Evolutionary conservation across 2,329 filamentous ascomycete species (phyloP).

Genomic region (Sclerotinia subarctica): DNA sequence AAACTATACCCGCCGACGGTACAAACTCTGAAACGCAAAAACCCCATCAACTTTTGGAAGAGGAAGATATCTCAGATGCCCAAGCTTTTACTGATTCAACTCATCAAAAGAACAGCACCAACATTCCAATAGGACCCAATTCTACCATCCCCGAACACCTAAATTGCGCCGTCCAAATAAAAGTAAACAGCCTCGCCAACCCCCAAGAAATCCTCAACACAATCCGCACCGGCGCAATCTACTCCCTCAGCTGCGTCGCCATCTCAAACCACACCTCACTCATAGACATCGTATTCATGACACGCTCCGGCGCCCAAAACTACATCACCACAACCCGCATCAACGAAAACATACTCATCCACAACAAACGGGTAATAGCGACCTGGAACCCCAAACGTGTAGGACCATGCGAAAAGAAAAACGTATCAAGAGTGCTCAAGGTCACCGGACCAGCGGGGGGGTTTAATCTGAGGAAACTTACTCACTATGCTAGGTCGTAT

Average conservation of each 20-base stretch:
- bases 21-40: neutral
- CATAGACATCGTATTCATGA: neutral
- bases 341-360: neutral
- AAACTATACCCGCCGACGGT: neutral
- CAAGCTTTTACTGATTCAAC: neutral
- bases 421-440: neutral
- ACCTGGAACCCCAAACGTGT: neutral
- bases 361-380: neutral
- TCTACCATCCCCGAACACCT: neutral
- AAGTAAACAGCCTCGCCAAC: neutral
- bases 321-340: neutral
- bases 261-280: too few relatives aligned
- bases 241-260: neutral
- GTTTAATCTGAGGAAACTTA: neutral
- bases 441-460: neutral
- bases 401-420: accelerated
- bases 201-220: neutral
- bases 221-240: neutral
- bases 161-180: neutral
- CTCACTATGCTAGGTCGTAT: neutral
- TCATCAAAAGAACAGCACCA: neutral
- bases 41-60: neutral
- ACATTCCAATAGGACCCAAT: neutral
- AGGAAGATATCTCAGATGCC: too few relatives aligned
- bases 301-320: neutral